Conservation (phyloP, 1,139 yeast species). For the Saccharomyces hybrid region DNA sequence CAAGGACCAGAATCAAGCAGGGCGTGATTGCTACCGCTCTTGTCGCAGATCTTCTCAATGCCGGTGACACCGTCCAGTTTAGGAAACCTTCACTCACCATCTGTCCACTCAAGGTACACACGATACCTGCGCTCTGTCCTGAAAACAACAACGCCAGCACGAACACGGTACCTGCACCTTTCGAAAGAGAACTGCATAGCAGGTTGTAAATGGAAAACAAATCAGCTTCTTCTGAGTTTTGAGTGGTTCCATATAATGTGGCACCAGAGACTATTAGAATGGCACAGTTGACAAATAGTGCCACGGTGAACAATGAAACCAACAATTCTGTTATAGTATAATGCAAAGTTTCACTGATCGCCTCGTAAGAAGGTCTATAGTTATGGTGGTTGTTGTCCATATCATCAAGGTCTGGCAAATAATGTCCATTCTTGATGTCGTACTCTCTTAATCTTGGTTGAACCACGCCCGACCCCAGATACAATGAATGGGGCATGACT, state of each 20-base stretch:
- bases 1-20: conserved; percentile 53
- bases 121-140: conserved; percentile 76
- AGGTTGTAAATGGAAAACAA: conserved; percentile 64
- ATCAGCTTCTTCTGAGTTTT: conserved; percentile 58
- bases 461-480: conserved; percentile 67
- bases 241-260: conserved; percentile 51
- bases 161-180: conserved; percentile 64
- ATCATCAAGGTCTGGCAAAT: conserved; percentile 28
- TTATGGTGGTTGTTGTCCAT: conserved; percentile 29
- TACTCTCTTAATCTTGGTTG: conserved; percentile 67
- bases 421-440: conserved; percentile 44
- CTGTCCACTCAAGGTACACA: conserved; percentile 76
- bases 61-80: conserved; percentile 62
- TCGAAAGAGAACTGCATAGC: conserved; percentile 51
- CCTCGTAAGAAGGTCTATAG: conserved; percentile 59
- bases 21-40: conserved; percentile 68
- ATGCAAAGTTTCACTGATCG: conserved; percentile 56
- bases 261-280: conserved; percentile 69
- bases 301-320: conserved; percentile 58
- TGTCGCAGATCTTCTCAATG: conserved; percentile 63
- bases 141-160: conserved; percentile 68
- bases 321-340: conserved; percentile 61
- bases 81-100: conserved; percentile 74
- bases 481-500: conserved; percentile 76
- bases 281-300: conserved; percentile 67